phyloP scores from a whole-genome alignment of 148 eudicot genomes.

The Spergularia marina region DNA sequence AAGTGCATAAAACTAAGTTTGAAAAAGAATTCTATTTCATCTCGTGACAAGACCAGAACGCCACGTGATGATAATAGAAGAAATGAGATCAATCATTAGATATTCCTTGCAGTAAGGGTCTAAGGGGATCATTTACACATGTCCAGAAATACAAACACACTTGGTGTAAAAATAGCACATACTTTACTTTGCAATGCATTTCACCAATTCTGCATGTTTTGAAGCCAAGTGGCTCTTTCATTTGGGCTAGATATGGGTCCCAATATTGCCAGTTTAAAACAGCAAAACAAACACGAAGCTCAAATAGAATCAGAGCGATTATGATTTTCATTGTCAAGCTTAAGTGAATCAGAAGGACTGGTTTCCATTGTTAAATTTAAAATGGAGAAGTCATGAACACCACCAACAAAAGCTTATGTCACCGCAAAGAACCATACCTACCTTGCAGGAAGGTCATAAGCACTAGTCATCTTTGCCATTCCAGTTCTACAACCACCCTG shows the following conservation, averaged over 20 bases:
- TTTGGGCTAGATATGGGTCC: too few species aligned
- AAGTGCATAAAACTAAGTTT: conserved; percentile 7
- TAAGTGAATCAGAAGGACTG: background rate
- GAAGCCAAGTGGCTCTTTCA: too few species aligned
- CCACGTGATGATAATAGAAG: background rate
- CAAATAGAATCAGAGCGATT: too few species aligned
- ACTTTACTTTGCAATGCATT: too few species aligned
- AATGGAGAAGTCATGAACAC: conserved; percentile 9
- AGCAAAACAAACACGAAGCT: too few species aligned
- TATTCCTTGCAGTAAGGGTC: background rate
- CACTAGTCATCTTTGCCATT: conserved; percentile 97
- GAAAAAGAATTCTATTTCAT: background rate
- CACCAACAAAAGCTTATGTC: background rate
- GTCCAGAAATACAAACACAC: too few species aligned
- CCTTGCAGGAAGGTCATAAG: conserved; percentile 98
- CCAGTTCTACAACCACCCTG: conserved; percentile 99
- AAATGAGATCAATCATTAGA: background rate
- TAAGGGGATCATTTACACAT: background rate
- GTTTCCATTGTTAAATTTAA: background rate
- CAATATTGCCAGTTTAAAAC: too few species aligned
- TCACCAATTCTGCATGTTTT: too few species aligned
- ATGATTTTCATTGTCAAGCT: background rate
- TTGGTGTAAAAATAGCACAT: too few species aligned
- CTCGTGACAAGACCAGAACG: background rate
- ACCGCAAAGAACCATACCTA: conserved; percentile 22